These are phyloP conservation scores for Fonsecaea pedrosoi DNA, from an alignment of 2,329 filamentous ascomycete genomes.

Conservation along the genomic window DNA sequence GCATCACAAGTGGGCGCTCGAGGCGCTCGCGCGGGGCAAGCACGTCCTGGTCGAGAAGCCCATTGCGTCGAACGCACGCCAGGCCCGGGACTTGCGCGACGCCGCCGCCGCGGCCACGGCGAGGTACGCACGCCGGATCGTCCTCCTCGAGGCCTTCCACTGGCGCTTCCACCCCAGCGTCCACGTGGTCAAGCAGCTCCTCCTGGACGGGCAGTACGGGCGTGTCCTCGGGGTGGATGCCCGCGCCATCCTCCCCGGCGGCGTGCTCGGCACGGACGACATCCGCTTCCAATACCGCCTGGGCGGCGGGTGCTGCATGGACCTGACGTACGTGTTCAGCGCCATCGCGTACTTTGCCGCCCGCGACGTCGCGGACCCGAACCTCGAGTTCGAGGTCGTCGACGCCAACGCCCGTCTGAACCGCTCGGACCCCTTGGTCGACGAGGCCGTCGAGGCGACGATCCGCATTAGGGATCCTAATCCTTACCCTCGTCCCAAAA, in stretches of 20 bases:
- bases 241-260: constrained; percentile 6
- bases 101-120: constrained; percentile 38
- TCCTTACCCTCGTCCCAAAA: background rate
- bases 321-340: constrained; percentile 27
- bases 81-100: constrained; percentile 56
- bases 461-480: background rate
- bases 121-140: constrained; percentile 45
- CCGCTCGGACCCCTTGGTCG: background rate
- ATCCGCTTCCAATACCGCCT: constrained; percentile 32
- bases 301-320: constrained; percentile 25
- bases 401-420: background rate
- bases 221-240: constrained; percentile 7
- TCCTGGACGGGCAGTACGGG: constrained; percentile 18
- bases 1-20: constrained; percentile 58
- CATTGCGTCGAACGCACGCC: constrained; percentile 55
- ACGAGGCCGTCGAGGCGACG: background rate
- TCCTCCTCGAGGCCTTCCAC: constrained; percentile 63
- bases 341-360: constrained; percentile 16
- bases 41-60: constrained; percentile 65
- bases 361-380: constrained; percentile 12
- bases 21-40: constrained; percentile 58
- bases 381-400: constrained; percentile 14
- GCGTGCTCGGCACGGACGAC: constrained; percentile 12
- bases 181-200: constrained; percentile 49
- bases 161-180: constrained; percentile 59